phyloP scores from a whole-genome alignment of 2,329 filamentous ascomycete species.

The Endoconidiophora laricicola region DNA sequence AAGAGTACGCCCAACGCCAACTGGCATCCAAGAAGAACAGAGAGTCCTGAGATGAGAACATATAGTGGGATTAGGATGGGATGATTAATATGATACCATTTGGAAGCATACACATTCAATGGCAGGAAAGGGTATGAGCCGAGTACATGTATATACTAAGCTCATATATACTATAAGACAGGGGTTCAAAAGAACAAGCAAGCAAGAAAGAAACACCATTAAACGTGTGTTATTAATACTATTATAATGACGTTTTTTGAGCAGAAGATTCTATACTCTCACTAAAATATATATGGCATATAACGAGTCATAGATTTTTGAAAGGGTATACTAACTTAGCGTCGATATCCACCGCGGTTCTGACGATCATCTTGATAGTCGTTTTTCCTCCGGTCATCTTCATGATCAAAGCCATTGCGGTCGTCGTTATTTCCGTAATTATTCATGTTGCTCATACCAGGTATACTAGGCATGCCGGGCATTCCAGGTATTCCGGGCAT shows the following conservation, averaged over 20 bases:
- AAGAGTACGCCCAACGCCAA: slow-evolving; percentile 53
- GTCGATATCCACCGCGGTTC: slow-evolving; percentile 2
- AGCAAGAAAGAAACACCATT: no score
- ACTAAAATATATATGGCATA: neutral
- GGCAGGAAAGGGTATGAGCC: no score
- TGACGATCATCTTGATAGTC: slow-evolving; percentile 1
- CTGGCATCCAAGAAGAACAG: slow-evolving; percentile 35
- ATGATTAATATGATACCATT: neutral
- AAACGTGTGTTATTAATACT: neutral
- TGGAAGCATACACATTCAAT: no score
- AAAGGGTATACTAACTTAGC: neutral
- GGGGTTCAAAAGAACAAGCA: neutral
- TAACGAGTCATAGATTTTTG: neutral
- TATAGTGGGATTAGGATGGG: neutral
- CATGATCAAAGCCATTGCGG: neutral
- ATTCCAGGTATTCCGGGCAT: neutral
- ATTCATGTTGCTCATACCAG: slow-evolving; percentile 6
- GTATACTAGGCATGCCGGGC: no score
- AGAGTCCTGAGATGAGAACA: neutral
- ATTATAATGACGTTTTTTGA: neutral
- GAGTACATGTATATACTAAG: no score
- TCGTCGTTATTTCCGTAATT: slow-evolving; percentile 1
- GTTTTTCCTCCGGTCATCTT: slow-evolving; percentile 1
- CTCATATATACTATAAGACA: neutral
- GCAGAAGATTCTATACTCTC: neutral